These are phyloP conservation scores for Trichoderma oligosporum DNA, from an alignment of 2,329 filamentous ascomycete genomes.

Conservation along the genomic window DNA sequence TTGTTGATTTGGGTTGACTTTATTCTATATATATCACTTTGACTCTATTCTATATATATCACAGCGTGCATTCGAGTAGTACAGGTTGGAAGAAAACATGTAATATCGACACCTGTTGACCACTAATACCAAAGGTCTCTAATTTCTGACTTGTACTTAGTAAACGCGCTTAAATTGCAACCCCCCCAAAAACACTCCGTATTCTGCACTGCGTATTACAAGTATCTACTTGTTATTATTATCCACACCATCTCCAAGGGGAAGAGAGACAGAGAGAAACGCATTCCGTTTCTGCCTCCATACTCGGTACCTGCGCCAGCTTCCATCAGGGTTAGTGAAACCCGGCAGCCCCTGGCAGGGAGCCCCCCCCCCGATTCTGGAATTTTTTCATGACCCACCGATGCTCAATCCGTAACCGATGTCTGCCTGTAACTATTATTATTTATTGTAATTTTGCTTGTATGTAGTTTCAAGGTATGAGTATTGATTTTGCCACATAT, in stretches of 20 bases:
- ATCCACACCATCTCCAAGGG: constrained; percentile 8
- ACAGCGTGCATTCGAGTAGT: too few species aligned
- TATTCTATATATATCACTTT: too few species aligned
- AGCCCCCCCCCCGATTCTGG: not conserved
- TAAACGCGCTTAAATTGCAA: constrained; percentile 4
- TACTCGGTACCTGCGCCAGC: constrained; percentile 17
- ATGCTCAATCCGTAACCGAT: constrained; percentile 17
- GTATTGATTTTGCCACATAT: not conserved
- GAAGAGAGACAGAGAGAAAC: constrained; percentile 11
- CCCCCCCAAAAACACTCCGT: not conserved
- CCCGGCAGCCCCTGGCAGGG: constrained; percentile 18
- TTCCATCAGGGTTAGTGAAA: constrained; percentile 12
- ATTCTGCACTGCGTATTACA: not conserved
- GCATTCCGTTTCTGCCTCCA: constrained; percentile 19
- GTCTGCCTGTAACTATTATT: not conserved
- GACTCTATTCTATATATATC: too few species aligned
- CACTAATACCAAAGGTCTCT: too few species aligned
- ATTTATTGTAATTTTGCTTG: not conserved
- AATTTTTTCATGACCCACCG: constrained; percentile 3
- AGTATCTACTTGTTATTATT: not conserved
- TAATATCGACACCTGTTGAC: too few species aligned
- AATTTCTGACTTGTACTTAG: constrained; percentile 1
- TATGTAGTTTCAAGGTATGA: too few species aligned
- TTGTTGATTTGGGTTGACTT: too few species aligned
- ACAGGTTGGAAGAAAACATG: too few species aligned